Base-by-base conservation (phyloP, 2,329 filamentous ascomycete genomes). In the Fonsecaea erecta region DNA sequence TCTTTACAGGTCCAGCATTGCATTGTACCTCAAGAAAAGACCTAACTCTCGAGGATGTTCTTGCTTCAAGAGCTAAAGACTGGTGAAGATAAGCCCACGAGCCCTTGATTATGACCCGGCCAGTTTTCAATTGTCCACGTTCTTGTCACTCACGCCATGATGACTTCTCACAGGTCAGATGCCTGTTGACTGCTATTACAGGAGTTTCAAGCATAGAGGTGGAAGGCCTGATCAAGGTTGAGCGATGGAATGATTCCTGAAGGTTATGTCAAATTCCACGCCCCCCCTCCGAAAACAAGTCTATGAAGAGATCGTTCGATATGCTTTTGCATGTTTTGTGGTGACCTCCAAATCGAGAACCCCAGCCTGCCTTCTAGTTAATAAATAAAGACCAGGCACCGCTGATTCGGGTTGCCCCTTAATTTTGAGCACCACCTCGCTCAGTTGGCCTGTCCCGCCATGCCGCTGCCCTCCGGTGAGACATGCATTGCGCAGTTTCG, bases 121-220 rank as follows among this genome's bases (percentile, higher is more conserved):
- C 26, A 1, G 4, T n/a, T n/a, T 32, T 12, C 52, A n/a, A 12
- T 18, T 21, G 52, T 14, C 16, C 12, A 14, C 18, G 14, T 18
- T 9, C n/a, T 3, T 14, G n/a, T n/a, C n/a, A 24, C 5, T 4
- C 32, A 8, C 16, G 30, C 18, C 46, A 40, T 54, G 21, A 63
- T 63, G 60, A 40, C 60, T 24, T 63, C 53, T 28, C 53, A 63
- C 40, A 16, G 28, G n/a, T 53, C 60, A 8, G 37, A 34, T 51
- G 16, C 40, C 26, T 63, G 37, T 26, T 51, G 16, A 30, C 26
- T 63, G 60, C 30, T 63, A 53, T n/a, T 58, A 52, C 53, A 14
- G 8, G 16, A 53, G 60, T 6, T 21, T 63, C 43, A 63, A 63
- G 52, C 60, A 63, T 28, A 53, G 58, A 52, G 60, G 60, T 40